These are phyloP conservation scores for Falciphora oryzae DNA, from an alignment of 2,329 filamentous ascomycete species.

Conservation along the genomic window DNA sequence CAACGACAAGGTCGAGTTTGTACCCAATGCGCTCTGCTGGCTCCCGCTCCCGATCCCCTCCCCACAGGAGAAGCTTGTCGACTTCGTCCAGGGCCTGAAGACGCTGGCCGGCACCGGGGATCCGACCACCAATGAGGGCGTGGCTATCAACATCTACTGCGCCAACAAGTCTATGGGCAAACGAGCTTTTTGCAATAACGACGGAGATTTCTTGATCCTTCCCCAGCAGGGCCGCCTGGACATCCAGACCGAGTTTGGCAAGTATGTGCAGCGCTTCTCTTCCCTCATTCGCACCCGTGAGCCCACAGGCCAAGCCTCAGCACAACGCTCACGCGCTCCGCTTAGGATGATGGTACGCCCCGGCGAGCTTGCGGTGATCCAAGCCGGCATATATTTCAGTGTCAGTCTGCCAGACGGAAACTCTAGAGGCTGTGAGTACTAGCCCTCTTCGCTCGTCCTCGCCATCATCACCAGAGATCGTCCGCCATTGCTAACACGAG, in stretches of 20 bases:
- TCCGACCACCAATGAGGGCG: conserved; percentile 40
- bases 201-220: conserved; percentile 62
- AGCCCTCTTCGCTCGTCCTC: no score
- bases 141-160: conserved; percentile 43
- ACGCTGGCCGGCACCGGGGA: conserved; percentile 45
- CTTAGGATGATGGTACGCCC: conserved; percentile 43
- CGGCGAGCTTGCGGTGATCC: conserved; percentile 63
- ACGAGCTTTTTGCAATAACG: conserved; percentile 47
- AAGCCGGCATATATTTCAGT: conserved; percentile 57
- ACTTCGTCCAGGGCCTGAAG: conserved; percentile 42
- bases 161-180: conserved; percentile 41
- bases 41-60: conserved; percentile 32
- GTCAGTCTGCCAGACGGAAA: conserved; percentile 40
- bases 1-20: conserved; percentile 39
- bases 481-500: conserved; percentile 40
- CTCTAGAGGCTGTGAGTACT: not conserved
- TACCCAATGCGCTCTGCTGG: conserved; percentile 40
- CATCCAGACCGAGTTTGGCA: conserved; percentile 63
- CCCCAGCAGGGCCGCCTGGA: conserved; percentile 60
- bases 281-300: not conserved
- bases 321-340: conserved; percentile 31
- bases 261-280: conserved; percentile 14
- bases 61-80: conserved; percentile 21
- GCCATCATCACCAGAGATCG: conserved; percentile 1
- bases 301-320: no score